Conservation (phyloP, 2,329 filamentous ascomycete species). For the Tricladium varicosporioides region DNA sequence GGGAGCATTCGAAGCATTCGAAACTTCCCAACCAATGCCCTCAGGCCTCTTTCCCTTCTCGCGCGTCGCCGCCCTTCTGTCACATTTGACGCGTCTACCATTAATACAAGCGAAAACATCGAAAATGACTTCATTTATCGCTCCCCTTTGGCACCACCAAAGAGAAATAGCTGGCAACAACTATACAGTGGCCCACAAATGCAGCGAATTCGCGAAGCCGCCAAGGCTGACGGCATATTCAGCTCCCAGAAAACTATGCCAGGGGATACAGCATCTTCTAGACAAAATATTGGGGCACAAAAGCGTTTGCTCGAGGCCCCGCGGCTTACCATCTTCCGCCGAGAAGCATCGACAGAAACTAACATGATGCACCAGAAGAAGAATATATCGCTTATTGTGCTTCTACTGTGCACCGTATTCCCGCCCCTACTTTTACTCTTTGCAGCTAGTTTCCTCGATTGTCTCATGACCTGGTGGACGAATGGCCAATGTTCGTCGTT, state of each 20-base stretch:
- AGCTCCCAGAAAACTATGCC: conserved; percentile 6
- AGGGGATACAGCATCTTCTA: not conserved
- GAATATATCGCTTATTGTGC: conserved; percentile 24
- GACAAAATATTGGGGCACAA: conserved; percentile 9
- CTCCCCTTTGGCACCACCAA: conserved; percentile 30
- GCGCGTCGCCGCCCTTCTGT: conserved; percentile 14
- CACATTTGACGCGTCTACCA: not conserved
- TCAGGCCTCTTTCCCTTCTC: conserved; percentile 26
- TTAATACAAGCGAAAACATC: not conserved
- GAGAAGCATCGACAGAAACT: conserved; percentile 15
- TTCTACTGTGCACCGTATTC: conserved; percentile 28
- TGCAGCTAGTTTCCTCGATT: conserved; percentile 26
- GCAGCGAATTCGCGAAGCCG: conserved; percentile 17
- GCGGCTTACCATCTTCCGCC: conserved; percentile 17
- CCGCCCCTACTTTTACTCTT: conserved; percentile 30
- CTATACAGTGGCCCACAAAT: conserved; percentile 28
- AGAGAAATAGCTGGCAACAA: conserved; percentile 24
- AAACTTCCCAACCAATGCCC: conserved; percentile 21
- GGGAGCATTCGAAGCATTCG: conserved; percentile 15
- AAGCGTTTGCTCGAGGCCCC: conserved; percentile 22
- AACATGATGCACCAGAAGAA: conserved; percentile 14
- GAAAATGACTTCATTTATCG: conserved; percentile 27
- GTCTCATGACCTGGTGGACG: conserved; percentile 27
- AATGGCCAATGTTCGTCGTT: conserved; percentile 25
- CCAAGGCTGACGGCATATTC: conserved; percentile 22